phyloP scores from a whole-genome alignment of 2,329 filamentous ascomycete species.

The Arthrobotrys conoides region DNA sequence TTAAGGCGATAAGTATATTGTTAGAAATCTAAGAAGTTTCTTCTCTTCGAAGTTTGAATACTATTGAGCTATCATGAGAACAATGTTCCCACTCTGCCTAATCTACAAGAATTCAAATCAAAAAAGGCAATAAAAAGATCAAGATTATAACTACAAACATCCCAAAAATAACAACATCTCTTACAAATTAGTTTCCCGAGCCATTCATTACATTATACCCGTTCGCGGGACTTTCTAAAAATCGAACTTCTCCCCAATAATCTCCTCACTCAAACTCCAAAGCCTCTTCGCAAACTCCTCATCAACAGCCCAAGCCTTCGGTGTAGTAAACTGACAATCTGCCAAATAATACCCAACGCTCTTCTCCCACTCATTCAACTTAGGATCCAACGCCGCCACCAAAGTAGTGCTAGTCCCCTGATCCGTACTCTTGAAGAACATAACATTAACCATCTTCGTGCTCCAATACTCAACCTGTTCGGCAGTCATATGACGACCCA shows the following conservation, averaged over 20 bases:
- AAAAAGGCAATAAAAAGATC: too few species aligned
- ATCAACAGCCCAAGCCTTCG: slow-evolving; percentile 65
- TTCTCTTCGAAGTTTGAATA: too few species aligned
- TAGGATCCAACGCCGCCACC: slow-evolving; percentile 68
- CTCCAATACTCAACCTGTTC: slow-evolving; percentile 18
- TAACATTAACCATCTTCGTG: slow-evolving; percentile 1
- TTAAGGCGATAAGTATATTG: too few species aligned
- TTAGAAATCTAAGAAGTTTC: too few species aligned
- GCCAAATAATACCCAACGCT: slow-evolving; percentile 37
- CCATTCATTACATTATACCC: too few species aligned
- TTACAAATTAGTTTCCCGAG: too few species aligned
- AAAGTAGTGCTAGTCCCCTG: slow-evolving; percentile 68
- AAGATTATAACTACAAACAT: too few species aligned
- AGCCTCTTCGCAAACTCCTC: slow-evolving; percentile 67
- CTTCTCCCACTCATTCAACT: slow-evolving; percentile 64
- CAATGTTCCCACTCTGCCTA: too few species aligned
- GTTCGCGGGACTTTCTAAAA: too few species aligned
- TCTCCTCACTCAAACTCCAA: slow-evolving; percentile 69
- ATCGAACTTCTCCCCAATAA: slow-evolving; percentile 67
- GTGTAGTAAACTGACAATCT: slow-evolving; percentile 43
- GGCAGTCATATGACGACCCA: slow-evolving; percentile 24
- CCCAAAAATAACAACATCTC: too few species aligned
- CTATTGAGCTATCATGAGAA: too few species aligned
- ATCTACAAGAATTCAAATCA: too few species aligned
- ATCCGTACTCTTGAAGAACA: slow-evolving; percentile 65